These are phyloP conservation scores for Petunia secreta DNA, from an alignment of 257 asterid genomes.

Conservation along the genomic window DNA sequence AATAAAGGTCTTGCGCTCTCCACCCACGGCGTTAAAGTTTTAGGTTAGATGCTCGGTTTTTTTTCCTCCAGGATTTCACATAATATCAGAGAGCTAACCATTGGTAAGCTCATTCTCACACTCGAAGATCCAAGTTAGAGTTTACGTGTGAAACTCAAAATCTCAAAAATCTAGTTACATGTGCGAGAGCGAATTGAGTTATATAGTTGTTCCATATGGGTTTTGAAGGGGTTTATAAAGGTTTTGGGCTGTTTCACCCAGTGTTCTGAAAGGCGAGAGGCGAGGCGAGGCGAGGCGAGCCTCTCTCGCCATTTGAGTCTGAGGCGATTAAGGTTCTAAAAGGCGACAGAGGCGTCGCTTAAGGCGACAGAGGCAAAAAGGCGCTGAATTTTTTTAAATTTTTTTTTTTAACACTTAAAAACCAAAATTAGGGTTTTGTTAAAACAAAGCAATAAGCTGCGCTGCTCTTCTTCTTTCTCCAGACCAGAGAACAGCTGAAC, in stretches of 20 bases:
- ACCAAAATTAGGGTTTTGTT: too few relatives aligned
- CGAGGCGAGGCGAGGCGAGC: too few relatives aligned
- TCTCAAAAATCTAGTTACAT: slow-evolving; percentile 3
- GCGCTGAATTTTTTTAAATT: too few relatives aligned
- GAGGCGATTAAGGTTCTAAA: too few relatives aligned
- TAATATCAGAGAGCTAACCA: background rate
- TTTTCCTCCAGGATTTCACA: background rate
- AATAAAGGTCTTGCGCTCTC: background rate
- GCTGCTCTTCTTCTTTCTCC: too few relatives aligned
- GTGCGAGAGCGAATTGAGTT: background rate
- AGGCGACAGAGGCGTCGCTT: too few relatives aligned
- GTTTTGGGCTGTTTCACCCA: background rate
- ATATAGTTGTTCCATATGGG: background rate
- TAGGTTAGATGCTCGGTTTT: background rate
- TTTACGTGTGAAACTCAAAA: background rate
- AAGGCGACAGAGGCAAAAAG: too few relatives aligned
- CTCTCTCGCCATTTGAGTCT: too few relatives aligned
- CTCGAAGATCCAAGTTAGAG: background rate
- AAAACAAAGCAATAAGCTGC: too few relatives aligned
- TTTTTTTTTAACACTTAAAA: too few relatives aligned
- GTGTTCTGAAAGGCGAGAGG: too few relatives aligned
- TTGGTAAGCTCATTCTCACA: background rate
- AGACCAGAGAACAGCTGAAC: too few relatives aligned
- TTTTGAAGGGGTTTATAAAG: background rate
- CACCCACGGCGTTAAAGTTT: background rate